Base-by-base conservation (phyloP, 495 filamentous ascomycete genomes). In the Trichodelitschia bisporula region DNA sequence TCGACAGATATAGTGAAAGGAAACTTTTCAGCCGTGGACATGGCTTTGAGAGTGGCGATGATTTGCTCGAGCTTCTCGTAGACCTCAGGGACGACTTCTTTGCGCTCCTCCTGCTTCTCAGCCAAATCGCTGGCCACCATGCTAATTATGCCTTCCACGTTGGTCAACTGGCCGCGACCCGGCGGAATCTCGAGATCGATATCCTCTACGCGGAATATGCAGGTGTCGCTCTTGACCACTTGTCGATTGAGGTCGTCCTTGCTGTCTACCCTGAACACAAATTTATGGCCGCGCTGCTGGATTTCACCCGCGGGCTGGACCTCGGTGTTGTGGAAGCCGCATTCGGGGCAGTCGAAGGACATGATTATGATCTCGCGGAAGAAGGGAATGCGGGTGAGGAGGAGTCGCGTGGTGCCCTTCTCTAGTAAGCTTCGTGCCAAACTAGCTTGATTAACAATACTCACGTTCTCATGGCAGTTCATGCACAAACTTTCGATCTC, bases 331-430 rank as follows among this genome's bases (percentile, higher is more conserved):
- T 66, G 61, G 50, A 90, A 77, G 46, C 68, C 51, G 55, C 86
- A 99, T 46, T 91, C 64, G 1, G 72, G 63, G 54, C 86, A 99
- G 36, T 66, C 66, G 56, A 99, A 99, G 28, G 82, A 92, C 67
- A 91, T 90, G 39, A 99, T 64, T 37, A 99, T 78, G 36, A 95
- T 67, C 47, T 99, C 86, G 45, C 78, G 76, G 62, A 99, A 95
- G 58, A 70, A 93, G 14, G 86, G 89, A 14, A 99, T 90, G 28
- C 70, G 66, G 27, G 84, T 83, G 23, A 95, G 65, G 15, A 95
- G 61, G 15, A 97, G 60, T 28, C 76, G 67, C 6, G 86, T 97
- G 0, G 50, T 68, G 50, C 86, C 84, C 74, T 91, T 39, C 8
- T 16, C 1, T 36, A 1, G 36, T 17, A 18, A 8, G 4, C 10